Evolutionary conservation across 768 basidiomycete genomes (phyloP).

Genomic region (Tricholoma matsutake): DNA sequence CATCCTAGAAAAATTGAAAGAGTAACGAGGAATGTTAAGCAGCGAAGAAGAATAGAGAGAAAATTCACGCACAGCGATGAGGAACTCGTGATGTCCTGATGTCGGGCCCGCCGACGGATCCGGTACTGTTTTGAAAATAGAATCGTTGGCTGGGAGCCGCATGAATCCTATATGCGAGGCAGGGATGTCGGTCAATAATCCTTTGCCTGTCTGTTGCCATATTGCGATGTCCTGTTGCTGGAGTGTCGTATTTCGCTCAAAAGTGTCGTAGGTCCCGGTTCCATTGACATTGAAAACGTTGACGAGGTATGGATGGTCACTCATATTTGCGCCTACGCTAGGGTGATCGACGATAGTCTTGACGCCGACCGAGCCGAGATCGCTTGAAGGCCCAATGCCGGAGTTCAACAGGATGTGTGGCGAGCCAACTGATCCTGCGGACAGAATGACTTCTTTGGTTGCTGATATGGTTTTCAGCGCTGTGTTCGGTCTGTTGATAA

Average conservation of each 20-base stretch:
- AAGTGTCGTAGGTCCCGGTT: constrained; percentile 12
- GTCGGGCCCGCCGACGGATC: constrained; percentile 24
- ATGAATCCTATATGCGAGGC: constrained; percentile 17
- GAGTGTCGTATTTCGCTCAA: constrained; percentile 19
- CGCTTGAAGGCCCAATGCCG: not conserved
- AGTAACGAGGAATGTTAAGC: not conserved
- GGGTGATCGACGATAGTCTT: not conserved
- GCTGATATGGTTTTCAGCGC: constrained; percentile 1
- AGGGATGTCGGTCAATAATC: constrained; percentile 22
- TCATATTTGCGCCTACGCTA: not conserved
- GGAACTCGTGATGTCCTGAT: constrained; percentile 24
- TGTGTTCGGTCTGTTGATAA: not conserved
- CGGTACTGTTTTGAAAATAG: constrained; percentile 8
- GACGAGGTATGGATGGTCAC: constrained; percentile 2
- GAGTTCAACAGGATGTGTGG: constrained; percentile 8
- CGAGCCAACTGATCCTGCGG: constrained; percentile 7
- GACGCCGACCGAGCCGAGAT: not conserved
- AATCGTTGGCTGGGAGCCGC: constrained; percentile 9
- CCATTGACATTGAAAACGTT: not conserved
- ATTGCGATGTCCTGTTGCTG: constrained; percentile 7
- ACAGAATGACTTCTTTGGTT: constrained; percentile 8
- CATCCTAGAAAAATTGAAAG: constrained; percentile 10
- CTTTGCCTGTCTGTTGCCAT: constrained; percentile 22
- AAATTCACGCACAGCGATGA: constrained; percentile 9
- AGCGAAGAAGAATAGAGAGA: not conserved